phyloP scores from a whole-genome alignment of 768 basidiomycete genomes.

The Phanerochaete sordida region DNA sequence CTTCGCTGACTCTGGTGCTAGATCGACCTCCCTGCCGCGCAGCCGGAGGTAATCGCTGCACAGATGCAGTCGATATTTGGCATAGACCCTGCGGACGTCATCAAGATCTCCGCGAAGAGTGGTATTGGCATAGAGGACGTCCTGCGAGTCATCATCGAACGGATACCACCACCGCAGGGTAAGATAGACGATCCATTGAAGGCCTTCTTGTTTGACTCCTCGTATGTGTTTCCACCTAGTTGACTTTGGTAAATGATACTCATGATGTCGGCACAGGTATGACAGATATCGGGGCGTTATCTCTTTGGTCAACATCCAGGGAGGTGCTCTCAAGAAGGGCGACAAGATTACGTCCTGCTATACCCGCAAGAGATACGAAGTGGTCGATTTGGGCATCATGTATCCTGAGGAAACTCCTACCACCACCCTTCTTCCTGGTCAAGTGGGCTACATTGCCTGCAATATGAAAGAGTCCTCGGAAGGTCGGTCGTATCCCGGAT shows the following conservation, averaged over 20 bases:
- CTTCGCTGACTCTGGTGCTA: constrained; percentile 24
- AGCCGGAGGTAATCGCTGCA: constrained; percentile 72
- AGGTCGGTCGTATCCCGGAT: constrained; percentile 44
- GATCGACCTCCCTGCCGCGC: constrained; percentile 92
- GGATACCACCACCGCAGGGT: constrained; percentile 79
- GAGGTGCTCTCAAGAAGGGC: constrained; percentile 81
- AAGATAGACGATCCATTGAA: constrained; percentile 54
- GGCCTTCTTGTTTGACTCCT: constrained; percentile 91
- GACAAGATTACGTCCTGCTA: constrained; percentile 87
- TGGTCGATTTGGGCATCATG: constrained; percentile 85
- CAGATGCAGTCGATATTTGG: constrained; percentile 86
- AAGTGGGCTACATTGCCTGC: constrained; percentile 88
- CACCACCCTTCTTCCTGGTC: constrained; percentile 62
- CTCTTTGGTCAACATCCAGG: constrained; percentile 79
- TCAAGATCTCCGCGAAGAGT: constrained; percentile 90
- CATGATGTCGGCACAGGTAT: constrained; percentile 49
- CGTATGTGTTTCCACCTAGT: constrained; percentile 45
- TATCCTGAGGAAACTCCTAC: constrained; percentile 86
- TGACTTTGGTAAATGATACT: constrained; percentile 1
- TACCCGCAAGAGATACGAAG: constrained; percentile 85
- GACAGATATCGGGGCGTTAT: constrained; percentile 97
- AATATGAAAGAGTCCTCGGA: constrained; percentile 98
- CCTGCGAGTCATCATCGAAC: constrained; percentile 74
- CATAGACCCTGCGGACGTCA: constrained; percentile 66
- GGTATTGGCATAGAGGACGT: constrained; percentile 80